Conservation (phyloP, 192 early-diverging fungal genomes). For the Coemansia sp. region DNA sequence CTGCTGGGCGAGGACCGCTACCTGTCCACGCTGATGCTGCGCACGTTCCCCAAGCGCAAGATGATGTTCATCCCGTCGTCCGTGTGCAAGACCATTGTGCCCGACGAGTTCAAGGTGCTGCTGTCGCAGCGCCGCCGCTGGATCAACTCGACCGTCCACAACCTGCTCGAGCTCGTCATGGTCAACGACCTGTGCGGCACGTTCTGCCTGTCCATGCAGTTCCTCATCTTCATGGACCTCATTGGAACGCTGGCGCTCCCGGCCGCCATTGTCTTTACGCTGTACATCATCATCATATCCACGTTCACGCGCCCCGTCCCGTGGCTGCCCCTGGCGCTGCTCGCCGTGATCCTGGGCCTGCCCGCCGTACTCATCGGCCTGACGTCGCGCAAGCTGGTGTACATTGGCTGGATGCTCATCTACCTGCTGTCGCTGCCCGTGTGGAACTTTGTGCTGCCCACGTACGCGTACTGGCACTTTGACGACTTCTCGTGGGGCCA, state of each 20-base stretch:
- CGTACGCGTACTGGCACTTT: constrained; percentile 83
- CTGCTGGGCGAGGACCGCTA: constrained; percentile 96
- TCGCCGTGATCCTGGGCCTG: constrained; percentile 70
- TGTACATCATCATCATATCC: constrained; percentile 76
- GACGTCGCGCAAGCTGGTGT: constrained; percentile 75
- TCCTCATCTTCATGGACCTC: constrained; percentile 93
- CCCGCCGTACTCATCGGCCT: constrained; percentile 78
- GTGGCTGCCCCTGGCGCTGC: constrained; percentile 64
- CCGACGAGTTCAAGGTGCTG: constrained; percentile 79
- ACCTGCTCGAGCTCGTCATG: constrained; percentile 78
- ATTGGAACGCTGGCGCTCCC: constrained; percentile 90
- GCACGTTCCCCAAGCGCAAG: constrained; percentile 90
- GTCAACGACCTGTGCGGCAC: constrained; percentile 85
- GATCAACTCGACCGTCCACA: constrained; percentile 96
- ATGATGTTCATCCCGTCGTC: constrained; percentile 94
- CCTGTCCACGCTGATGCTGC: constrained; percentile 91
- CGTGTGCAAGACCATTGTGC: constrained; percentile 90
- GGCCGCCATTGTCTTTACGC: constrained; percentile 83
- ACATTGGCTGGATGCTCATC: constrained; percentile 83
- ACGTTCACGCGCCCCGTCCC: constrained; percentile 56
- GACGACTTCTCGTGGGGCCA: constrained; percentile 87
- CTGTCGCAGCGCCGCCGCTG: constrained; percentile 86
- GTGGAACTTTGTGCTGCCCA: constrained; percentile 80
- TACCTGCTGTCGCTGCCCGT: constrained; percentile 69
- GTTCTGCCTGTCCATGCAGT: constrained; percentile 93